phyloP scores from a whole-genome alignment of 2,329 filamentous ascomycete species.

The Aspergillus vadensis region DNA sequence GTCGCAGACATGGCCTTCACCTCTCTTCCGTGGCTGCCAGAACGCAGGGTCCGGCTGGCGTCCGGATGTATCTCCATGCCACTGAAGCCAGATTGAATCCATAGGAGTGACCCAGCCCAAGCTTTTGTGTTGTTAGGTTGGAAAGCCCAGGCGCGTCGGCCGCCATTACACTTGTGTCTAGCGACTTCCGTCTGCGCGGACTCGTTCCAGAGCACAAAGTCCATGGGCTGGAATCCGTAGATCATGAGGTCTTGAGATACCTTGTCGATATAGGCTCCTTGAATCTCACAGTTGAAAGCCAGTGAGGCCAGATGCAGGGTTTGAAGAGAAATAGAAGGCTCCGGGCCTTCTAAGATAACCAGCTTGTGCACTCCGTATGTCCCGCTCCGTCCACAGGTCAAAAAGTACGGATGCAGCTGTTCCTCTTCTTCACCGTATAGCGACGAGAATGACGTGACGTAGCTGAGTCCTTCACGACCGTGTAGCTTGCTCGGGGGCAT shows the following conservation, averaged over 20 bases:
- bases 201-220: constrained; percentile 82
- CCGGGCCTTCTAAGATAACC: constrained; percentile 10
- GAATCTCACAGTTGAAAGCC: constrained; percentile 74
- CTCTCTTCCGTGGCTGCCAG: constrained; percentile 82
- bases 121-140: constrained; percentile 27
- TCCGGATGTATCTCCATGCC: constrained; percentile 43
- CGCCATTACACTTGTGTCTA: constrained; percentile 78
- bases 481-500: constrained; percentile 43
- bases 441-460: constrained; percentile 48
- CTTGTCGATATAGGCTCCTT: constrained; percentile 65
- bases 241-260: constrained; percentile 62
- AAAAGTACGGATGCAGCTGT: constrained; percentile 46
- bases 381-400: constrained; percentile 77
- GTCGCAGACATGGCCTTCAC: constrained; percentile 66
- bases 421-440: constrained; percentile 16
- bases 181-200: constrained; percentile 69
- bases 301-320: constrained; percentile 69
- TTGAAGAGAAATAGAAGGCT: constrained; percentile 40
- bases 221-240: constrained; percentile 77
- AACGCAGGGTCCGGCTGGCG: constrained; percentile 57
- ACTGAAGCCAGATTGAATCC: constrained; percentile 69
- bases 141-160: constrained; percentile 75
- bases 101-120: constrained; percentile 63
- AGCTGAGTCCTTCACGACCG: constrained; percentile 67
- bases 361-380: constrained; percentile 66